Evolutionary conservation across 129 eudicot species (phyloP), one percentile per base, ranked within the genome.

Genomic region (Scalesia atractyloides): DNA sequence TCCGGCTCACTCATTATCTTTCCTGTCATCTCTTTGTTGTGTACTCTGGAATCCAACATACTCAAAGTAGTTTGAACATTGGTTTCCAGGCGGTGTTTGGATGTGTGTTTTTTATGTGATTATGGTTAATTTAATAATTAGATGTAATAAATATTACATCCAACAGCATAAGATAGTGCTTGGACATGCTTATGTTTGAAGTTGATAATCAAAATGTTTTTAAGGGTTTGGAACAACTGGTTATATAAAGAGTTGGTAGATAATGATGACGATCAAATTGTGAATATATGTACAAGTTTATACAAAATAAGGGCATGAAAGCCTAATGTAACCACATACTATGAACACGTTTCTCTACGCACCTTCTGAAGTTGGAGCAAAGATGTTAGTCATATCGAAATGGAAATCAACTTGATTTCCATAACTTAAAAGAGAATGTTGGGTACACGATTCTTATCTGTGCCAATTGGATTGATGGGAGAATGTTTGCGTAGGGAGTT

Each of bases 401-500:
- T 5, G 3, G 44, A 39, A 39, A 39, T 39, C 44, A 39, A 39
- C 3, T 5, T 39, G 44, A 6, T 39, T 39, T 41, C 2, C 1
- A 2, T 41, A 41, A 41, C 2, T 5, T 20, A 3, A 22, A 22
- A 22, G 1, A 50, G 56, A n/a, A 50, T 50, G 8, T 50, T 4
- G 17, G 56, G 46, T 41, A 41, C 20, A 7, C 5, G 19, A n/a
- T 50, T 50, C 56, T 50, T 5, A 50, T 50, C 1, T 15, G 56
- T 50, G n/a, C 2, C 16, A 16, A 50, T 50, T 14, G 19, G 18
- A 50, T 30, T 30, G 34, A 30, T 30, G 34, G 34, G 34, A 30
- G 34, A 30, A 2, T 41, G 46, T 41, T 79, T 57, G 59, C 76
- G 81, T 79, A 90, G 96, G 96, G 96, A 49, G 71, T 83, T 72